Conservation (phyloP, 306 rosid species). For the Acacia melanoxylon region DNA sequence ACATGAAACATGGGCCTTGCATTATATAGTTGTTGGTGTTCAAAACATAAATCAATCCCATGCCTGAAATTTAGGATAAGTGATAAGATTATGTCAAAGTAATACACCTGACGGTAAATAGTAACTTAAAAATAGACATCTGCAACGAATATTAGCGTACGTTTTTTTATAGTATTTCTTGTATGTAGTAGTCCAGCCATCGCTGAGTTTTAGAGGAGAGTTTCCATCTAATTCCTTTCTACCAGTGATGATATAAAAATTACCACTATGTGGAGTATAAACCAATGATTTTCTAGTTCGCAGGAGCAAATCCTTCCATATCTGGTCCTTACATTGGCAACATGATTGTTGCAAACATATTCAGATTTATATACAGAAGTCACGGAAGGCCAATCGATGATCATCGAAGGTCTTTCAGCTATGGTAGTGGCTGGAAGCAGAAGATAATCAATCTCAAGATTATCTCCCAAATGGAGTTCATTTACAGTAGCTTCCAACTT, state of each 20-base stretch:
- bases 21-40: slow-evolving; percentile 43
- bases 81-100: slow-evolving; percentile 2
- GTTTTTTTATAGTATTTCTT: slow-evolving; percentile 44
- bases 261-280: slow-evolving; percentile 65
- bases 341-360: slow-evolving; percentile 12
- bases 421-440: slow-evolving; percentile 58
- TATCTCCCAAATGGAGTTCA: slow-evolving; percentile 37
- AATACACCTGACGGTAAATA: background rate
- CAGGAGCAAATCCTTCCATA: slow-evolving; percentile 57
- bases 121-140: background rate
- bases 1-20: slow-evolving; percentile 56
- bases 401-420: background rate
- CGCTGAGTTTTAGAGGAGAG: slow-evolving; percentile 43
- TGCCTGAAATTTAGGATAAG: slow-evolving; percentile 51
- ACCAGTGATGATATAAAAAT: slow-evolving; percentile 54
- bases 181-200: slow-evolving; percentile 54
- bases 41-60: slow-evolving; percentile 51
- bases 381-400: slow-evolving; percentile 68
- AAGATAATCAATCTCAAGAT: slow-evolving; percentile 64
- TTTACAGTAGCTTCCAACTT: slow-evolving; percentile 35
- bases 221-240: slow-evolving; percentile 52
- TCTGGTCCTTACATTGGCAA: slow-evolving; percentile 35
- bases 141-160: slow-evolving; percentile 45
- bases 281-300: slow-evolving; percentile 57
- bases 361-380: slow-evolving; percentile 38